These are phyloP conservation scores for Durusdinium trenchii DNA, from an alignment of 73 alveolate genomes.

Conservation along the genomic window DNA sequence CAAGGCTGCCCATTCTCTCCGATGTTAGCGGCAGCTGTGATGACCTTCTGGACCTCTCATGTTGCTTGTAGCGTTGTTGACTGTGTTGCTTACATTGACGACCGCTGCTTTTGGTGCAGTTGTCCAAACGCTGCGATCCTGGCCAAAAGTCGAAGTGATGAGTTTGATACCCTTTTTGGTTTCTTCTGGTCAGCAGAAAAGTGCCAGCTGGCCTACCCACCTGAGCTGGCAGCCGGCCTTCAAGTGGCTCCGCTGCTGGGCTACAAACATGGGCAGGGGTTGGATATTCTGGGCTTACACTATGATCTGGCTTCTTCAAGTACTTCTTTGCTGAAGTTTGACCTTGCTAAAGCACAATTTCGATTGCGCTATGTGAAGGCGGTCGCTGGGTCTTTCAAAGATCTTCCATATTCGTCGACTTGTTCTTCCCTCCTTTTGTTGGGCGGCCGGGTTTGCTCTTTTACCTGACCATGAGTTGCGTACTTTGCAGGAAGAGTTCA, in stretches of 20 bases:
- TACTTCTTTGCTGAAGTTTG: neutral
- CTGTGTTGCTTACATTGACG: neutral
- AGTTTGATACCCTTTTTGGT: neutral
- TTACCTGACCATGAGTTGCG: neutral
- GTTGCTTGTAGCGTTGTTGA: neutral
- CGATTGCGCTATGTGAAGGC: neutral
- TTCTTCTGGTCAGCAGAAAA: neutral
- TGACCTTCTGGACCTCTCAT: neutral
- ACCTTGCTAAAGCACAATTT: neutral
- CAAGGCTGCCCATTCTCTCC: constrained; percentile 50
- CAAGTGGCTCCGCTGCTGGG: neutral
- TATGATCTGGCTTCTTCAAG: neutral
- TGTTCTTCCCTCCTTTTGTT: neutral
- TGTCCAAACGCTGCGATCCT: neutral
- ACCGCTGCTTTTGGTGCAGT: neutral
- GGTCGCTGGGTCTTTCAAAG: neutral
- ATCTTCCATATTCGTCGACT: neutral
- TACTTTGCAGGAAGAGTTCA: neutral
- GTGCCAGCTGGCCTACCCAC: neutral
- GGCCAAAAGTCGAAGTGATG: neutral
- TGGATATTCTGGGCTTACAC: constrained; percentile 11
- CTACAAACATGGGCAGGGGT: neutral
- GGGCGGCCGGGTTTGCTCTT: constrained; percentile 5
- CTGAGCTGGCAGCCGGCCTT: neutral
- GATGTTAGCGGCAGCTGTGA: neutral